These are phyloP conservation scores for Schizopora paradoxa DNA, from an alignment of 1,284 basidiomycete genomes.

Conservation along the genomic window DNA sequence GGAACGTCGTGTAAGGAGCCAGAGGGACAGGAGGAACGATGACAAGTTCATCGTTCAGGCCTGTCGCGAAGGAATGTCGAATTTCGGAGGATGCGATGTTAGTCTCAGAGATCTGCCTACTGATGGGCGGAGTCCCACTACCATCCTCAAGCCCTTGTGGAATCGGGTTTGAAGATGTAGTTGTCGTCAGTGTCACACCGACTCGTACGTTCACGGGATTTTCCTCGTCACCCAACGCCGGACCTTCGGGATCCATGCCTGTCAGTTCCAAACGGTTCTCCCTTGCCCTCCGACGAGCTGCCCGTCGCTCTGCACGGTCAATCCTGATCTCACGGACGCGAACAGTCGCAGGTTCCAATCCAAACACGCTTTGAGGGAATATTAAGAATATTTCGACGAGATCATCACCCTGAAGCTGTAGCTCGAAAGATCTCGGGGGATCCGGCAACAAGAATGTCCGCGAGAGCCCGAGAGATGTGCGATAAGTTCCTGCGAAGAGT, in stretches of 20 bases:
- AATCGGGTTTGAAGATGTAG: slow-evolving; percentile 13
- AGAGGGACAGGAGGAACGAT: slow-evolving; percentile 61
- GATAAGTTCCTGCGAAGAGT: slow-evolving; percentile 80
- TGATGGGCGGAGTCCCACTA: slow-evolving; percentile 17
- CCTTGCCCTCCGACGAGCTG: slow-evolving; percentile 69
- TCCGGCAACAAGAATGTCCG: slow-evolving; percentile 86
- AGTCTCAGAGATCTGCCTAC: slow-evolving; percentile 15
- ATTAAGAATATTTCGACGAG: slow-evolving; percentile 84
- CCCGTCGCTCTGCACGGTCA: slow-evolving; percentile 76
- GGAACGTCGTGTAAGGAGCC: slow-evolving; percentile 83
- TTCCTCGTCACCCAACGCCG: slow-evolving; percentile 40
- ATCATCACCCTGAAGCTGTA: slow-evolving; percentile 87
- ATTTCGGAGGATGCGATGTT: slow-evolving; percentile 12
- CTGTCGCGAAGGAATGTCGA: slow-evolving; percentile 30
- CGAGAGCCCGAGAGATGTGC: slow-evolving; percentile 72
- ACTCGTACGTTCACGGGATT: too few relatives aligned
- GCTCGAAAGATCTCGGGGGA: slow-evolving; percentile 76
- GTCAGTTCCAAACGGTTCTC: slow-evolving; percentile 48
- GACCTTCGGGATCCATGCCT: slow-evolving; percentile 40
- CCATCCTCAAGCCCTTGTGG: neutral
- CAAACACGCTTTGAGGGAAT: slow-evolving; percentile 85
- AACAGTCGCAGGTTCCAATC: slow-evolving; percentile 83
- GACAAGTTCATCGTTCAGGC: slow-evolving; percentile 73
- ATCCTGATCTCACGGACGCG: slow-evolving; percentile 86
- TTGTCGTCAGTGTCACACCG: slow-evolving; percentile 47